Base-by-base conservation (phyloP, 2,329 filamentous ascomycete genomes). In the Colletotrichum musae region DNA sequence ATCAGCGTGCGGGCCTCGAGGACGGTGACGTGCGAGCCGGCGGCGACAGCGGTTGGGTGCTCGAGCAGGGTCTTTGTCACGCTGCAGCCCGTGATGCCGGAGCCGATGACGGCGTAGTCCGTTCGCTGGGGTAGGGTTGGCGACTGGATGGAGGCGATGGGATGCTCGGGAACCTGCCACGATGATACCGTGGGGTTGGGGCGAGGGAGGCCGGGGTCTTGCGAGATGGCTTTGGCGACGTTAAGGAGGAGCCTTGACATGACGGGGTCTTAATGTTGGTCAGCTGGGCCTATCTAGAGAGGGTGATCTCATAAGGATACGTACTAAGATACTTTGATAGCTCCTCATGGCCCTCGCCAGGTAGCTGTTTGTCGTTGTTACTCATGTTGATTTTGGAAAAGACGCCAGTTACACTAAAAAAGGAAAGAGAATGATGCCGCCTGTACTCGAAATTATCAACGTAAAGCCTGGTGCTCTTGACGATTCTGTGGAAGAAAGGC, bases 71-170 rank as follows among this genome's bases (percentile, higher is more conserved):
- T 74, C 13, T 76, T 74, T 36, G 77, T 75, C 10, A 80, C 70
- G 24, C 75, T 75, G 13, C 74, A 75, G 13, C 77, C 80, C 0
- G 80, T 78, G 32, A 82, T 77, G 0, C 80, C 80, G 4, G 79
- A 80, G 6, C 80, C 80, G 54, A 82, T 77, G n/a, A 82, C 75
- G 15, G 75, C 73, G 7, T 79, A 72, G 62, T 81, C 80, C 6
- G 45, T 41, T 0, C 13, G 26, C 24, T 60, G 65, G 43, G 73
- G 74, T 2, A 73, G 39, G 24, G 73, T 43, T 3, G 62, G 12
- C 2, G 62, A 65, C 36, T 65, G 62, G 0, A 53, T 52, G n/a
- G 54, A 58, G 12, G 43, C 70, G 3, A 73, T 68, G 16, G 68
- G 70, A 15, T 76, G 73, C 41, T 70, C 70, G 0, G 75, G 75